Base-by-base conservation (phyloP, 2,329 filamentous ascomycete species). In the Aureobasidium subglaciale region DNA sequence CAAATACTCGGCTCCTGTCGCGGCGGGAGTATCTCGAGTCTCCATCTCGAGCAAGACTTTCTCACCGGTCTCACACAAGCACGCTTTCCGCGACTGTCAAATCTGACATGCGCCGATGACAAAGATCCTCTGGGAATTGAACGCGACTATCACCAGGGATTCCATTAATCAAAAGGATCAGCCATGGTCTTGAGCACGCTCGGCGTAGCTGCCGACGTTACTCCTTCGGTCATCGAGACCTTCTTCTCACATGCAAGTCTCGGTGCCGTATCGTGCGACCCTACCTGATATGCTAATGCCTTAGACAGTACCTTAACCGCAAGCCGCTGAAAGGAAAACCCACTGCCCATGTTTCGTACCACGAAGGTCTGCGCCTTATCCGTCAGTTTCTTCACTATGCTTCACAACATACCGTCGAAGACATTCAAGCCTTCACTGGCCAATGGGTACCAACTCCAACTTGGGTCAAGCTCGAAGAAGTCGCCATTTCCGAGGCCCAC, bases 361-460 rank as follows among this genome's bases (percentile, higher is more conserved):
- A 97, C 67, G 88, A 96, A 73, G 92, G 91, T 34, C 79, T 99
- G 13, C 83, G 89, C 61, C 79, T 99, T 49, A 86, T 97, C 63
- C 88, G 90, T 48, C 82, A 86, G 32, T 97, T 99, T 70, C 80
- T 99, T 32, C 72, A 81, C 38, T 93, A 90, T 70, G 86, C 90
- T 3, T 90, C 92, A 1, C 85, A 89, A 60, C 89, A 96, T 69
- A 90, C 89, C 0, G 86, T 99, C 63, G 93, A 99, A 71, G 90
- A 97, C 60, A 73, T 97, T 27, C 93, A 99, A 67, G 83, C 85
- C 3, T 97, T 97, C 69, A 96, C 92, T 0, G 77, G 83, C 13
- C 92, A 96, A 76, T 90, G 88, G 84, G 91, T 97, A 2, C 93
- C 92, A 0, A 84, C 86, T 57, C 91, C 93, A 1, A 82, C 84